Conservation (phyloP, 2,329 filamentous ascomycete species). For the Aureobasidium sp. region DNA sequence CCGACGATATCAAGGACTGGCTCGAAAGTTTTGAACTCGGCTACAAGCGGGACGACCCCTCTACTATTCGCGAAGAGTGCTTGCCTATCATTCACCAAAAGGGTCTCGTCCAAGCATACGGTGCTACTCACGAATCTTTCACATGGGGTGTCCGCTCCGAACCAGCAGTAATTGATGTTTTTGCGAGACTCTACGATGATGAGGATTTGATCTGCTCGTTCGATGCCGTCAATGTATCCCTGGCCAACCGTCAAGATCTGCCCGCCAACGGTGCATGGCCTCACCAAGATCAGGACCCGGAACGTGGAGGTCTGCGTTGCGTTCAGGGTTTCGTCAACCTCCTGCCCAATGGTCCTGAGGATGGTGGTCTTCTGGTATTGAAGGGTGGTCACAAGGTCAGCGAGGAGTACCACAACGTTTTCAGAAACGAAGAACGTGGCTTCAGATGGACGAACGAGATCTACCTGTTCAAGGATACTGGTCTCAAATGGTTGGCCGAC, state of each 20-base stretch:
- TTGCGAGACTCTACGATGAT: slow-evolving; percentile 28
- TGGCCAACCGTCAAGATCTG: slow-evolving; percentile 25
- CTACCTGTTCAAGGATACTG: slow-evolving; percentile 22
- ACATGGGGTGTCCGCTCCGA: slow-evolving; percentile 33
- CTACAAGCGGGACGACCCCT: slow-evolving; percentile 22
- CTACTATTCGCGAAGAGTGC: slow-evolving; percentile 29
- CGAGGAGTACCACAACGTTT: slow-evolving; percentile 25
- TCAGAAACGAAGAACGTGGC: slow-evolving; percentile 13
- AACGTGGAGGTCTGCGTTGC: slow-evolving; percentile 40
- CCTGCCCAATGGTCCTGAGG: slow-evolving; percentile 27
- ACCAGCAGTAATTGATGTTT: slow-evolving; percentile 30
- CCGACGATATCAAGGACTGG: slow-evolving; percentile 20
- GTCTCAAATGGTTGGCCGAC: slow-evolving; percentile 19
- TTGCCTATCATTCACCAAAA: slow-evolving; percentile 29
- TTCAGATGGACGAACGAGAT: slow-evolving; percentile 19
- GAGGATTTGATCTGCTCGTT: slow-evolving; percentile 30
- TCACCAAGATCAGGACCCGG: slow-evolving; percentile 33
- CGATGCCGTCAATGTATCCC: slow-evolving; percentile 31
- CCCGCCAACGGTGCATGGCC: slow-evolving; percentile 26
- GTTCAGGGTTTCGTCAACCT: slow-evolving; percentile 44
- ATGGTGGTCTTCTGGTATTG: slow-evolving; percentile 30
- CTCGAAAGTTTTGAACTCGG: slow-evolving; percentile 24
- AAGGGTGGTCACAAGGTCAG: slow-evolving; percentile 24
- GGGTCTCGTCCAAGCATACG: slow-evolving; percentile 25
- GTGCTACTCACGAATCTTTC: slow-evolving; percentile 31